A percentile compares a stretch with the other conserved stretches of the same genome.
Conservation (phyloP, 768 basidiomycete species). For the Kwoniella sp. region DNA sequence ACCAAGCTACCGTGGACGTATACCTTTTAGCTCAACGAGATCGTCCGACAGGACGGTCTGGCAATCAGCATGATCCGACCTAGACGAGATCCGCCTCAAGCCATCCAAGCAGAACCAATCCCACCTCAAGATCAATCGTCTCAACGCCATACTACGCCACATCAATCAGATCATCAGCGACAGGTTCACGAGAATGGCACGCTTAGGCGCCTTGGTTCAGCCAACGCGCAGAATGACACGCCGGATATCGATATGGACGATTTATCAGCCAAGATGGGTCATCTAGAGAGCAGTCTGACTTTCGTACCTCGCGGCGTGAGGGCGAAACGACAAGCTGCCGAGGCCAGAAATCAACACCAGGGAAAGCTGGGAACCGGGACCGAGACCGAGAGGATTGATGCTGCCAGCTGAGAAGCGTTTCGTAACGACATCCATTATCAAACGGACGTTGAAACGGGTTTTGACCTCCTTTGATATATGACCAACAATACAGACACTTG, state of each 20-base stretch:
- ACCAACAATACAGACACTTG: no score
- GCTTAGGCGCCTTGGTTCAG: neutral
- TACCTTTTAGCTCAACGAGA: constrained; percentile 40
- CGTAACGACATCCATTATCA: no score
- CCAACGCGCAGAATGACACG: neutral
- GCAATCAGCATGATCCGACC: constrained; percentile 42
- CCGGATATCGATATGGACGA: constrained; percentile 43
- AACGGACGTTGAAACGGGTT: no score
- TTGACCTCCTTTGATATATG: no score
- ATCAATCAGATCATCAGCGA: no score
- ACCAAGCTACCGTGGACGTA: neutral
- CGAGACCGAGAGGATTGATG: no score
- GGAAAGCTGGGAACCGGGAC: no score
- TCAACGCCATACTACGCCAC: neutral
- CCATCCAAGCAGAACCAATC: neutral
- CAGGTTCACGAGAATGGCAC: neutral
- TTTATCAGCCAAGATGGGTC: constrained; percentile 23
- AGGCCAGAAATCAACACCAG: neutral
- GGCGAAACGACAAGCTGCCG: neutral
- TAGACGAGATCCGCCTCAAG: constrained; percentile 8
- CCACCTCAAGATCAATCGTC: neutral
- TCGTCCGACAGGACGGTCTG: constrained; percentile 42
- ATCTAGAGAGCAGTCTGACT: constrained; percentile 34
- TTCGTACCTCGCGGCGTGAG: constrained; percentile 35
- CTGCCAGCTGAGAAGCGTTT: no score